A percentile compares a stretch with the other conserved stretches of the same genome.
These are phyloP conservation scores for Tetrahymena thermophila DNA, from an alignment of 73 alveolate genomes.

Conservation along the genomic window DNA sequence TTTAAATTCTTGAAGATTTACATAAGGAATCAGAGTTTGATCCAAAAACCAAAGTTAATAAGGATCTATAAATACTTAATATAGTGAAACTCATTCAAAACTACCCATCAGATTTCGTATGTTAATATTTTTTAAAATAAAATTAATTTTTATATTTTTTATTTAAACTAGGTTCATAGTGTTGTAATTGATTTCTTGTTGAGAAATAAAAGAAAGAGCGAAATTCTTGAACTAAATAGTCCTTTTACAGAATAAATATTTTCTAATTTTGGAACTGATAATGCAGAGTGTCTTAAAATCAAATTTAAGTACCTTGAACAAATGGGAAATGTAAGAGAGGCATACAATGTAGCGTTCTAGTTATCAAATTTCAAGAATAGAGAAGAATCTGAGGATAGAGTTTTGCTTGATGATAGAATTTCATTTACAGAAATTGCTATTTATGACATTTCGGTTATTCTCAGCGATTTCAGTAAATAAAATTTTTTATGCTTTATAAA, in stretches of 20 bases:
- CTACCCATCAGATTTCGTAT: not conserved
- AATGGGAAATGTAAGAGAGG: not conserved
- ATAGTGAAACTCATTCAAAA: not conserved
- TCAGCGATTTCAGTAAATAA: not conserved
- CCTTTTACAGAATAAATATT: not conserved
- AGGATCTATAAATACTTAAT: not conserved
- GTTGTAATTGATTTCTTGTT: not conserved
- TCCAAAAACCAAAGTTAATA: not conserved
- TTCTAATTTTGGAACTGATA: not conserved
- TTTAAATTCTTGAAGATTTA: not conserved
- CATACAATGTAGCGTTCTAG: not conserved
- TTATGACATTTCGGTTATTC: not conserved
- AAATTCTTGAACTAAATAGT: not conserved
- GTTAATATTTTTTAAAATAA: not conserved
- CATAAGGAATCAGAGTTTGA: not conserved
- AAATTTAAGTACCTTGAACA: not conserved
- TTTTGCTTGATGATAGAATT: not conserved
- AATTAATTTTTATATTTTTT: not conserved
- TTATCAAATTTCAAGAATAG: not conserved
- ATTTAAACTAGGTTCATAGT: not conserved
- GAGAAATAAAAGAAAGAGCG: not conserved
- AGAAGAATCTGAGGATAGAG: not conserved
- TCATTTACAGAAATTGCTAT: not conserved
- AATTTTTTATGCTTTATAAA: not conserved
- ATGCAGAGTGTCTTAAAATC: not conserved